A percentile compares a stretch with the other conserved stretches of the same genome.
phyloP scores from a whole-genome alignment of 345 rosid genomes.

The Streptanthus diversifolius region DNA sequence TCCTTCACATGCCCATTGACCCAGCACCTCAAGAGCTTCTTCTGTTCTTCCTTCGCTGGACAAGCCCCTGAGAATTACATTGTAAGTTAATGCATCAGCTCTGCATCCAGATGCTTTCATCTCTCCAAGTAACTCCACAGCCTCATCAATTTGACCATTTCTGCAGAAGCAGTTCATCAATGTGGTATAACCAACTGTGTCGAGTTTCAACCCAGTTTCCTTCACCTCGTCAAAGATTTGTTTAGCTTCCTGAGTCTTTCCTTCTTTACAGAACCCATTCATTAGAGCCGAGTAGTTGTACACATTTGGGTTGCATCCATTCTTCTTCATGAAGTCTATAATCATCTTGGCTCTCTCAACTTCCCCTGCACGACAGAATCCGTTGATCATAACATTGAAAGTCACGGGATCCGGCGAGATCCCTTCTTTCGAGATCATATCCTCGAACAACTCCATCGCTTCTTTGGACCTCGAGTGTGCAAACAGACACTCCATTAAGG shows the following conservation, averaged over 20 bases:
- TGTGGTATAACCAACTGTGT: conserved; percentile 70
- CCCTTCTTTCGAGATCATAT: conserved; percentile 68
- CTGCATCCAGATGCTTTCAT: conserved; percentile 62
- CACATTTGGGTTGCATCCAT: conserved; percentile 68
- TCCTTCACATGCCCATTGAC: conserved; percentile 49
- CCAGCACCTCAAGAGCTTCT: conserved; percentile 65
- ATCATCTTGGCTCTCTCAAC: conserved; percentile 69
- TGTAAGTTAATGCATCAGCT: conserved; percentile 71
- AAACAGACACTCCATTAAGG: conserved; percentile 64
- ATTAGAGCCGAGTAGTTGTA: conserved; percentile 66
- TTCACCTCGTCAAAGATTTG: conserved; percentile 59
- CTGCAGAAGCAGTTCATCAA: conserved; percentile 68
- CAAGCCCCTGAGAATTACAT: conserved; percentile 70
- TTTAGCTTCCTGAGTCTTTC: conserved; percentile 55
- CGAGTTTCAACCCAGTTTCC: conserved; percentile 52
- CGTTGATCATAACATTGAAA: conserved; percentile 72
- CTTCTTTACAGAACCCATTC: conserved; percentile 65
- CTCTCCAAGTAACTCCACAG: conserved; percentile 57
- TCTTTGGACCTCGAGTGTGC: conserved; percentile 55
- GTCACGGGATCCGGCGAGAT: conserved; percentile 75
- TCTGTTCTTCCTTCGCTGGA: conserved; percentile 54
- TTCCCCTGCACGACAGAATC: conserved; percentile 67
- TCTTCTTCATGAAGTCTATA: conserved; percentile 74
- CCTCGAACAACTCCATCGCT: conserved; percentile 72
- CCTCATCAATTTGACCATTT: conserved; percentile 49